A percentile compares a stretch with the other conserved stretches of the same genome.
Conservation (phyloP, 2,329 filamentous ascomycete species). For the Leptographium lundbergii region DNA sequence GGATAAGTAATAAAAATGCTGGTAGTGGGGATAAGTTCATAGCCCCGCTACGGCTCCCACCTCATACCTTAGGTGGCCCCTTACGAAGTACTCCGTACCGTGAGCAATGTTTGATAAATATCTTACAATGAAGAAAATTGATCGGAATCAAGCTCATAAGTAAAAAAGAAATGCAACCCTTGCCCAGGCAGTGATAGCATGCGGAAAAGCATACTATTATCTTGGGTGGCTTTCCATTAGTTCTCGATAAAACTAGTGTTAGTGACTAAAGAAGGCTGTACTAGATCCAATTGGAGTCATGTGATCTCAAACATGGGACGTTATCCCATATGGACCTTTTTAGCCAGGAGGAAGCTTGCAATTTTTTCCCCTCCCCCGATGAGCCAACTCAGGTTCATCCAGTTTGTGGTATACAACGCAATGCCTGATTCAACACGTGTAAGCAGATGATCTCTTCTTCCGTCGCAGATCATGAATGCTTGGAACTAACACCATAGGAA, state of each 20-base stretch:
- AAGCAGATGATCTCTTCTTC: not conserved
- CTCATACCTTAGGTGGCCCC: not conserved
- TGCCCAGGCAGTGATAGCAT: no score
- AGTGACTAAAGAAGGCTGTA: not conserved
- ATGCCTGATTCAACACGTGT: conserved; percentile 4
- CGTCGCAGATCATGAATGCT: not conserved
- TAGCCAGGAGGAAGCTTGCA: not conserved
- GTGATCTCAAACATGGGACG: not conserved
- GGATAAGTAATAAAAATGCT: not conserved
- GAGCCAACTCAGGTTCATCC: not conserved
- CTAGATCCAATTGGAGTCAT: not conserved
- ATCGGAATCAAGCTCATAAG: not conserved
- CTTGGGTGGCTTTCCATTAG: no score
- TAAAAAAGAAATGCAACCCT: no score
- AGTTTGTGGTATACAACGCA: not conserved
- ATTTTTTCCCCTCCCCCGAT: not conserved
- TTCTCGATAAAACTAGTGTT: no score
- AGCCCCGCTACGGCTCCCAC: not conserved
- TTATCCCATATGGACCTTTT: not conserved
- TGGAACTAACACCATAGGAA: not conserved
- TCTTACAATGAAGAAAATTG: no score
- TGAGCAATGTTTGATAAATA: no score
- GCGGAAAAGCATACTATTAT: no score
- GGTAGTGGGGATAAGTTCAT: not conserved
- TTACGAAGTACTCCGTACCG: no score